Conservation (phyloP, 257 asterid genomes). For the Pogostemon cablin region DNA sequence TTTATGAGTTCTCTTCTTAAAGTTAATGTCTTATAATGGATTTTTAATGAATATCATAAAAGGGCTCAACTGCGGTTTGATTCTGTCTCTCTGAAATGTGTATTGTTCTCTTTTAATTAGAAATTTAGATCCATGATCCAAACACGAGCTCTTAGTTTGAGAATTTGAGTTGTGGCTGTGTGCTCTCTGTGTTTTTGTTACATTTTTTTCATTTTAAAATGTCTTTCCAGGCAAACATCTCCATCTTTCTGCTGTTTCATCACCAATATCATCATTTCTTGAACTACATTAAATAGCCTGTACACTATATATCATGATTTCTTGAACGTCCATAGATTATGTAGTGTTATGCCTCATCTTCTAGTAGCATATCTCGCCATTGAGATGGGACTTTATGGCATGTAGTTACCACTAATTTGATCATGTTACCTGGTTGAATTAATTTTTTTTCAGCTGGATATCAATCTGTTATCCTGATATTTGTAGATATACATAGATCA, state of each 20-base stretch:
- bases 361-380: not conserved
- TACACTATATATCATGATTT: not conserved
- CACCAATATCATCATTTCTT: slow-evolving; percentile 34
- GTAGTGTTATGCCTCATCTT: not conserved
- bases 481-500: not conserved
- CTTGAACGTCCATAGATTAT: not conserved
- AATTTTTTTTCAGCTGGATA: not conserved
- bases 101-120: not conserved
- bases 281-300: no score
- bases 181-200: not conserved
- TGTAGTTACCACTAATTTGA: no score
- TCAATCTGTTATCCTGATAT: not conserved
- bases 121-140: slow-evolving; percentile 2
- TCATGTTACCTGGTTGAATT: not conserved
- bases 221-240: slow-evolving; percentile 13
- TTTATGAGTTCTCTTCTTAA: not conserved
- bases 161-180: no score
- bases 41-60: not conserved
- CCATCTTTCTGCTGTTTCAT: slow-evolving; percentile 58
- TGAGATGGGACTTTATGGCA: not conserved
- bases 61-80: not conserved
- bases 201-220: no score
- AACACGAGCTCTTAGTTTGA: not conserved
- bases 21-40: slow-evolving; percentile 7
- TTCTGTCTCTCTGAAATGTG: not conserved